phyloP scores from a whole-genome alignment of 2,329 filamentous ascomycete species.

The Colletotrichum sublineola region DNA sequence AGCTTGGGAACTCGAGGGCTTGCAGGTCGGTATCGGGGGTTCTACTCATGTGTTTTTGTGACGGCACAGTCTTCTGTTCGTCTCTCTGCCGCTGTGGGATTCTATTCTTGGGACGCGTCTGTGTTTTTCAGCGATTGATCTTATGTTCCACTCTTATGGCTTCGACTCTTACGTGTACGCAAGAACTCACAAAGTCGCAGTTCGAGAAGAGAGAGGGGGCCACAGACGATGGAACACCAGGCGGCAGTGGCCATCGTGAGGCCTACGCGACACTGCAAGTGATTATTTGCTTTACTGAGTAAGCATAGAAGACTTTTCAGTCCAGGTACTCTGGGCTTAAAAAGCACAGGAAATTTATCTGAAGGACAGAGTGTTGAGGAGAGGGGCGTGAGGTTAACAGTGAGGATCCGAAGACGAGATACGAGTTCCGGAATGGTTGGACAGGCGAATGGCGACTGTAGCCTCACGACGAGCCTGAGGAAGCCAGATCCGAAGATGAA shows the following conservation, averaged over 20 bases:
- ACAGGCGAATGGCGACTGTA: not conserved
- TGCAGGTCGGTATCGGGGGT: not conserved
- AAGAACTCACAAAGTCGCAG: too few species aligned
- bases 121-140: not conserved
- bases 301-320: not conserved
- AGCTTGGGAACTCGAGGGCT: not conserved
- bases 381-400: not conserved
- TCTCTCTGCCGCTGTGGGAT: not conserved
- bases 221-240: not conserved
- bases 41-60: not conserved
- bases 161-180: not conserved
- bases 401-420: conserved; percentile 23
- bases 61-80: conserved; percentile 20
- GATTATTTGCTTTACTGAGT: too few species aligned
- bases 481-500: not conserved
- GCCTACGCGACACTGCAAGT: not conserved
- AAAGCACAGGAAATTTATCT: conserved; percentile 11
- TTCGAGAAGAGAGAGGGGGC: not conserved
- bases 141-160: not conserved
- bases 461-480: not conserved
- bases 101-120: not conserved
- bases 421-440: not conserved
- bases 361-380: not conserved
- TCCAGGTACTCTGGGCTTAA: too few species aligned
- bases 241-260: not conserved